Base-by-base conservation (phyloP, 2,329 filamentous ascomycete genomes). In the Leptoxyphium fumago region DNA sequence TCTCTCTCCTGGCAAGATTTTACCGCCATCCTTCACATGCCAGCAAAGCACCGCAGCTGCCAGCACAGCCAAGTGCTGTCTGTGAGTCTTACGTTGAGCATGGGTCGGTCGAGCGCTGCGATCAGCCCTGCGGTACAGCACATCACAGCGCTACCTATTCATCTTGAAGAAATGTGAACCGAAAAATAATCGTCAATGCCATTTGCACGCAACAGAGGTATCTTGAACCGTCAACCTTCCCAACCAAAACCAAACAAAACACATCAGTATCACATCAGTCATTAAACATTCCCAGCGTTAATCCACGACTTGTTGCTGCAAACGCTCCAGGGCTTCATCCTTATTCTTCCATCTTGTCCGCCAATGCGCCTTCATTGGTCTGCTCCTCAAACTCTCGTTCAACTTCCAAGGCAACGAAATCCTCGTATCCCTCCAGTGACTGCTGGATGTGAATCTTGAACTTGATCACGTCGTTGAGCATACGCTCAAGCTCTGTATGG, bases 391-490 rank as follows among this genome's bases (percentile, higher is more conserved):
- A 74, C 55, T 73, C 71, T 38, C 56, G 57, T 67, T 94, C 85
- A n/a, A 95, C 79, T 66, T 96, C 89, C 52, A 94, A 84, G 2
- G 84, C 81, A 6, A 95, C 86, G 59, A 95, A 94, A 45, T 80
- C 79, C 65, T 98, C 91, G 62, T 94, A 96, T 57, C 91, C 85
- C 60, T 95, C 89, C 43, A 98, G 70, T 46, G 79, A 82, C 67
- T 87, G 88, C 64, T 98, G 91, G 42, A 98, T 73, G 58, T 96
- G 88, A 51, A 98, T 84, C 68, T 98, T 98, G 76, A 98, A 96
- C 58, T 93, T 88, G 68, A 96, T 94, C 49, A 95, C 83, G 60
- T 96, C 88, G 66, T 95, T 94, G 47, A 98, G 69, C 77, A 96
- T 94, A 55, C 80, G 82, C 67, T 95, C 91, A 55, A 95, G 85